Evolutionary conservation across 2,329 filamentous ascomycete species (phyloP).

Genomic region (Fusarium domesticum): DNA sequence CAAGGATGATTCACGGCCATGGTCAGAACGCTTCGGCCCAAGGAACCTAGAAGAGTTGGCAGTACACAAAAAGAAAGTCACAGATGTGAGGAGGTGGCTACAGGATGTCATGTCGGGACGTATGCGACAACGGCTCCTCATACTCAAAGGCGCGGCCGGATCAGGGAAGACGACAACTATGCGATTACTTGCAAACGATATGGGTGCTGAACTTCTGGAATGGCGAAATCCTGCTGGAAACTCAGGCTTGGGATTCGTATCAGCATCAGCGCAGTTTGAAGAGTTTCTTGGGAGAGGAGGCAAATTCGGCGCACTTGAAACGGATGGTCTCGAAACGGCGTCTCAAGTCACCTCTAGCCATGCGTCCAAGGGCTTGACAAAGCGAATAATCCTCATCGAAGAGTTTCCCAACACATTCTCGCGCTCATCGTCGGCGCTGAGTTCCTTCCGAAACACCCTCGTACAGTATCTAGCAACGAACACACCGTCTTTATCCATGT

Average conservation of each 20-base stretch:
- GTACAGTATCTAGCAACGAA: conserved; percentile 70
- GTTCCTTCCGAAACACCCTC: conserved; percentile 72
- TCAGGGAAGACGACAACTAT: conserved; percentile 91
- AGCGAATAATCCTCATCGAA: conserved; percentile 69
- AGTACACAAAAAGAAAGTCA: conserved; percentile 91
- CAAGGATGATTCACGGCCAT: conserved; percentile 66
- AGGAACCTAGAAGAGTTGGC: conserved; percentile 75
- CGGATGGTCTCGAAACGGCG: conserved; percentile 32
- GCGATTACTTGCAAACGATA: conserved; percentile 69
- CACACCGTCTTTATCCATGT: conserved; percentile 53
- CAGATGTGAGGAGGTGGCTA: conserved; percentile 81
- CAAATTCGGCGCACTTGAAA: conserved; percentile 71
- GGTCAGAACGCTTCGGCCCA: conserved; percentile 84
- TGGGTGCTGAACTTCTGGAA: conserved; percentile 76
- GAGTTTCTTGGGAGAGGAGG: conserved; percentile 84
- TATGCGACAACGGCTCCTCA: conserved; percentile 67
- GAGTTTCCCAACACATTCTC: conserved; percentile 78
- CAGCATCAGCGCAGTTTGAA: conserved; percentile 78
- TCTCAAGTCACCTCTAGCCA: conserved; percentile 20
- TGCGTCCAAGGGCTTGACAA: conserved; percentile 18
- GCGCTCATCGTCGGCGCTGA: conserved; percentile 60
- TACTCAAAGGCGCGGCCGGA: conserved; percentile 87
- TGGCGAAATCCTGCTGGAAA: conserved; percentile 81
- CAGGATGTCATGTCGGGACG: conserved; percentile 66
- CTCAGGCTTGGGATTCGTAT: conserved; percentile 59